phyloP scores from a whole-genome alignment of 805 yeast species.

The Nadsonia fulvescens region DNA sequence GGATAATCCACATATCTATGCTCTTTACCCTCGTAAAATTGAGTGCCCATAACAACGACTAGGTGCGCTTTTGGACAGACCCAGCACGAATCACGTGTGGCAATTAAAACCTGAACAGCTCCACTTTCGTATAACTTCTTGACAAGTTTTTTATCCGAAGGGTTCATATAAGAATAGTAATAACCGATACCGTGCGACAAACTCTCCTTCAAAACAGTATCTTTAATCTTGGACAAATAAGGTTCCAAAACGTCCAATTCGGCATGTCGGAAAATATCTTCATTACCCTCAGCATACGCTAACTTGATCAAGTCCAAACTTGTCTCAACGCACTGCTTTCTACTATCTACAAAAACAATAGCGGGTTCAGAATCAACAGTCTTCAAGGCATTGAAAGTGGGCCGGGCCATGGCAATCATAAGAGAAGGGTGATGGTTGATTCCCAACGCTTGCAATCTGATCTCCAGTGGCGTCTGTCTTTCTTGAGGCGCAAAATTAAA shows the following conservation, averaged over 20 bases:
- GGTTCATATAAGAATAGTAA: constrained; percentile 37
- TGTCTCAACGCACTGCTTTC: constrained; percentile 37
- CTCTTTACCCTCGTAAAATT: constrained; percentile 52
- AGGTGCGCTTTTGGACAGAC: constrained; percentile 32
- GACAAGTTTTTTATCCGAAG: constrained; percentile 35
- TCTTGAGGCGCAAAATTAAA: constrained; percentile 57
- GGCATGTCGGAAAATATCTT: constrained; percentile 23
- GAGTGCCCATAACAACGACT: constrained; percentile 56
- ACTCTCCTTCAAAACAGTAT: constrained; percentile 26
- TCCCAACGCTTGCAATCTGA: constrained; percentile 30
- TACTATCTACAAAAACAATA: constrained; percentile 39
- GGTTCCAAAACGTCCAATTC: constrained; percentile 24
- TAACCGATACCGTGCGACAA: constrained; percentile 47
- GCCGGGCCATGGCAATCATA: constrained; percentile 31
- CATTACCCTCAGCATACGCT: constrained; percentile 21
- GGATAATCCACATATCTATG: constrained; percentile 54
- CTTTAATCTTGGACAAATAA: constrained; percentile 28
- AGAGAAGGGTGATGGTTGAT: constrained; percentile 35
- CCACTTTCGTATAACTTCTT: constrained; percentile 33
- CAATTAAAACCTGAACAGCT: constrained; percentile 37
- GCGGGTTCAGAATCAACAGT: constrained; percentile 13
- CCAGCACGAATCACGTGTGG: constrained; percentile 37
- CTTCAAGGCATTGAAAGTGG: constrained; percentile 25
- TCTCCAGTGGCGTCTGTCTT: constrained; percentile 36
- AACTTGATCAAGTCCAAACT: constrained; percentile 26